Evolutionary conservation across 2,329 filamentous ascomycete genomes (phyloP).

Genomic region (Fonsecaea erecta): DNA sequence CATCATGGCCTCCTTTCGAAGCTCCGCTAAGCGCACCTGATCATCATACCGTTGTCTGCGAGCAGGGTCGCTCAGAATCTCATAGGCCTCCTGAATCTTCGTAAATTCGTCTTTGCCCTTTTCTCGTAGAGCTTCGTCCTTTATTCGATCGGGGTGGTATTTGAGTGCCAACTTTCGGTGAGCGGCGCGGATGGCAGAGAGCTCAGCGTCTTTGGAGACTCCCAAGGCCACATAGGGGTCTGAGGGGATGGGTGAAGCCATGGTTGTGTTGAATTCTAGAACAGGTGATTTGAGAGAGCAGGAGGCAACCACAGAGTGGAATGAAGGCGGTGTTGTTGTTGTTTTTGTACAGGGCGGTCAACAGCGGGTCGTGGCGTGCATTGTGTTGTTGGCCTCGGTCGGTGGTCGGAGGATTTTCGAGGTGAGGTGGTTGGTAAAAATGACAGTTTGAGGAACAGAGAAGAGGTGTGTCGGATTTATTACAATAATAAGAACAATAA

Average conservation of each 20-base stretch:
- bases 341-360: constrained; percentile 33
- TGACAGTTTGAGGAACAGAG: constrained; percentile 2
- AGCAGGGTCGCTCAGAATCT: constrained; percentile 78
- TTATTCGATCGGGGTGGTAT: constrained; percentile 90
- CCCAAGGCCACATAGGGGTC: constrained; percentile 83
- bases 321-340: constrained; percentile 19
- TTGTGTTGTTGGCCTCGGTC: constrained; percentile 29
- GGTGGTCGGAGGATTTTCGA: constrained; percentile 19
- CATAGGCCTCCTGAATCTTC: constrained; percentile 89
- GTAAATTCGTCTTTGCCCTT: constrained; percentile 87
- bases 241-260: constrained; percentile 41
- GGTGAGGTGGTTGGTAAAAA: constrained; percentile 24
- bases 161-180: constrained; percentile 86
- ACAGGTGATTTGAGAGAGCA: constrained; percentile 13
- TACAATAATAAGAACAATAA: constrained; percentile 17
- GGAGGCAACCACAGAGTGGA: constrained; percentile 10
- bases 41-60: constrained; percentile 79
- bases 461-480: not conserved
- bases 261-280: constrained; percentile 11
- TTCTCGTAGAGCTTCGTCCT: constrained; percentile 75
- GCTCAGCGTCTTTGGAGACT: constrained; percentile 71
- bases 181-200: constrained; percentile 73
- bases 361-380: constrained; percentile 30
- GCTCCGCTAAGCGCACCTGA: constrained; percentile 67
- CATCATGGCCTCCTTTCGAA: constrained; percentile 62